A percentile compares a stretch with the other conserved stretches of the same genome.
phyloP scores from a whole-genome alignment of 2,329 filamentous ascomycete species.

The Huntiella bhutanensis region DNA sequence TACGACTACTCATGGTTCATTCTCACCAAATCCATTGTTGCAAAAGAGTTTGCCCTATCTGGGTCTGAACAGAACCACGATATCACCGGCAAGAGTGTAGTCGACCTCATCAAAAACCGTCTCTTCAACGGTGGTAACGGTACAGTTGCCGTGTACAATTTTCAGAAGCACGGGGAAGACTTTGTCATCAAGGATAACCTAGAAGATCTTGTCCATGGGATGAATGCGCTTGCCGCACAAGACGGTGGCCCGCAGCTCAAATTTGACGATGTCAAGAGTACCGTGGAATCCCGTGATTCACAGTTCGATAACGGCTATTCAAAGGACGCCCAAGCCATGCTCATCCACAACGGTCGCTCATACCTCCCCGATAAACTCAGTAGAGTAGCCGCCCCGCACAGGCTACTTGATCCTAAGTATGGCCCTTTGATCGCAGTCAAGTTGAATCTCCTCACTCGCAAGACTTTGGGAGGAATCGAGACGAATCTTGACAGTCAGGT shows the following conservation, averaged over 20 bases:
- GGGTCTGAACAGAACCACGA: conserved; percentile 47
- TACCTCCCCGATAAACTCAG: conserved; percentile 35
- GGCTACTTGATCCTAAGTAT: conserved; percentile 32
- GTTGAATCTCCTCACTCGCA: conserved; percentile 41
- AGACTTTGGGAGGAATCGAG: conserved; percentile 41
- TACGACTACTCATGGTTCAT: conserved; percentile 48
- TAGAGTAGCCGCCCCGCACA: conserved; percentile 34
- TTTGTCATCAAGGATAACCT: conserved; percentile 40
- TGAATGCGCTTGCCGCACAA: conserved; percentile 35
- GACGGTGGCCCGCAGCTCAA: conserved; percentile 29
- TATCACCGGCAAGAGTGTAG: conserved; percentile 36
- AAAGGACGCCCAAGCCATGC: conserved; percentile 44
- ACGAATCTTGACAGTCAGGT: conserved; percentile 38
- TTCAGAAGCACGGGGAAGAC: conserved; percentile 38
- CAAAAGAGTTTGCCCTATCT: conserved; percentile 41
- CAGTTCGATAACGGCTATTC: conserved; percentile 37
- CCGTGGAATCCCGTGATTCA: conserved; percentile 32
- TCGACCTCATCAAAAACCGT: conserved; percentile 30
- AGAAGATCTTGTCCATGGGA: conserved; percentile 33
- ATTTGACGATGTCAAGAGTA: conserved; percentile 23
- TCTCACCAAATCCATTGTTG: conserved; percentile 36
- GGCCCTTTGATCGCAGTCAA: conserved; percentile 41
- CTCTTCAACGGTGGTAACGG: conserved; percentile 30
- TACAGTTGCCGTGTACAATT: conserved; percentile 35
- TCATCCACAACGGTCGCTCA: conserved; percentile 34